Conservation (phyloP, 2,329 filamentous ascomycete species). For the Ascochyta lentis region DNA sequence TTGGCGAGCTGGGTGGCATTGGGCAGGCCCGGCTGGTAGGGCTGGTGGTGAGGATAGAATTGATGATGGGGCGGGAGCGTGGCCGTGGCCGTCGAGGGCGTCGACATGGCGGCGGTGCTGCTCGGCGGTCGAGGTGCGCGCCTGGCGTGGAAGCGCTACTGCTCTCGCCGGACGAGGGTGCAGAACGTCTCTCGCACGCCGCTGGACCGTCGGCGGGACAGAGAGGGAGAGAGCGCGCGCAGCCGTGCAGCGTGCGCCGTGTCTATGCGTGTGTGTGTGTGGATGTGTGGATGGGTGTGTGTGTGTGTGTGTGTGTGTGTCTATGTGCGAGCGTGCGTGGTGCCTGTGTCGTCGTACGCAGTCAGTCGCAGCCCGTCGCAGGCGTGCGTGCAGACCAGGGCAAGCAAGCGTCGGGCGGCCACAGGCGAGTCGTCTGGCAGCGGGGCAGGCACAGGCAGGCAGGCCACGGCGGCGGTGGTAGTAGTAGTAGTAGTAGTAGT, state of each 20-base stretch:
- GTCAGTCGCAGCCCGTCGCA: slow-evolving; percentile 26
- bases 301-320: no score
- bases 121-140: slow-evolving; percentile 27
- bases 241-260: slow-evolving; percentile 21
- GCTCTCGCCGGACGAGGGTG: slow-evolving; percentile 26
- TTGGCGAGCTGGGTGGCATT: slow-evolving; percentile 44
- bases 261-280: neutral
- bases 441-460: slow-evolving; percentile 11
- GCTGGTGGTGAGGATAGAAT: slow-evolving; percentile 51
- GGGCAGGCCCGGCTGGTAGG: slow-evolving; percentile 32
- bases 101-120: slow-evolving; percentile 48
- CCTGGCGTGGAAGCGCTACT: slow-evolving; percentile 40
- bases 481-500: no score
- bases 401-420: neutral
- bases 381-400: slow-evolving; percentile 29
- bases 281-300: no score
- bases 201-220: no score
- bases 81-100: slow-evolving; percentile 53
- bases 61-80: slow-evolving; percentile 51
- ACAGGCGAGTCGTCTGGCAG: slow-evolving; percentile 29
- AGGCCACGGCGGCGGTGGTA: neutral
- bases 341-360: slow-evolving; percentile 34
- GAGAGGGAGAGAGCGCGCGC: neutral
- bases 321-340: neutral
- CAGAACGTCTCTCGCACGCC: slow-evolving; percentile 3